Base-by-base conservation (phyloP, 2,329 filamentous ascomycete species). In the Nigrograna mackinnonii region DNA sequence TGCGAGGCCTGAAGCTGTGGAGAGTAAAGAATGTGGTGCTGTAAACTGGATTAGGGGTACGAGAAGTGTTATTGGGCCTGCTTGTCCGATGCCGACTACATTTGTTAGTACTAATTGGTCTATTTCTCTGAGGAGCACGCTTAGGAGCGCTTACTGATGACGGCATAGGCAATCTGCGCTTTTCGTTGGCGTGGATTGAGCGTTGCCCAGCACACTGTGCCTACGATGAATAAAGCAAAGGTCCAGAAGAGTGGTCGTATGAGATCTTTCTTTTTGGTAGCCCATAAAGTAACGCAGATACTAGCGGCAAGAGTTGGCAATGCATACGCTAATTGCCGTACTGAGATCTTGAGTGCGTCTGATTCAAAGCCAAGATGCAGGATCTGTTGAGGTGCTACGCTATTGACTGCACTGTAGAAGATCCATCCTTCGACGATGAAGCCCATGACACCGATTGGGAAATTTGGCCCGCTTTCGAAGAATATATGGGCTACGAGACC, bases 401-500 rank as follows among this genome's bases (percentile, higher is more conserved):
- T 51, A 21, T 65, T 66, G 18, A 66, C 60, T n/a, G 62, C 62
- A 0, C 55, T 60, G 31, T 65, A 65, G 45, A 79, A 82, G 41
- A 82, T 78, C 78, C 78, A 79, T 44, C 79, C 79, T 60, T 82
- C 79, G 22, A 81, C 75, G 3, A 74, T 73, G 46, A 81, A 81
- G 4, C 78, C 79, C 53, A 80, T 79, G 6, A 76, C 72, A 2
- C 78, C 73, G 3, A 80, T 71, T 5, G 69, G 73, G 51, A 82
- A 82, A 54, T 82, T 82, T 11, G 73, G 74, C 11, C 78, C 77
- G 2, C 67, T 62, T 22, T 61, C 66, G 62, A 82, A 82, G 67
- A 81, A 80, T 24, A 79, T 70, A 50, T 82, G 79, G 0, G 79
- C 77, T 0, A 81, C 67, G 7, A 82, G 73, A 4, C 79, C 79